These are phyloP conservation scores for Inga laurina DNA, from an alignment of 306 rosid genomes.

Conservation along the genomic window DNA sequence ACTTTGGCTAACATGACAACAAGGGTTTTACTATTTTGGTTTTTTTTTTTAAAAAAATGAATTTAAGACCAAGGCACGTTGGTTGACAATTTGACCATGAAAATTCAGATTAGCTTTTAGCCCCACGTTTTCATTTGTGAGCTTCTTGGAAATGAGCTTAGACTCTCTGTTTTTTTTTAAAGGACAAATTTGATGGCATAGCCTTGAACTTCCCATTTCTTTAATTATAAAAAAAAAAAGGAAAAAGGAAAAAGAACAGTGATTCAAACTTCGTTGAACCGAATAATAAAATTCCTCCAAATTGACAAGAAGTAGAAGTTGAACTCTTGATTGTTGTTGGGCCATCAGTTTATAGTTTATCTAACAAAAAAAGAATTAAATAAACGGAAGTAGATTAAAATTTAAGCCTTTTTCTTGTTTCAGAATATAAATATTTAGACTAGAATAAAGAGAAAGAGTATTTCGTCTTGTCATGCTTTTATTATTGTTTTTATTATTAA, in stretches of 20 bases:
- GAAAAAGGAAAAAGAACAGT: not conserved
- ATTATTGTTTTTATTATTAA: no score
- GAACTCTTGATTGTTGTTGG: not conserved
- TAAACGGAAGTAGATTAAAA: no score
- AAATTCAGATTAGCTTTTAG: not conserved
- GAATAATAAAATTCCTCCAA: conserved; percentile 25
- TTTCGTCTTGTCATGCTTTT: no score
- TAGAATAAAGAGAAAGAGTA: no score
- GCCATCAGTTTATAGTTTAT: not conserved
- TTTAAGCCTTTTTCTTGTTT: no score
- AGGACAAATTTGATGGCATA: conserved; percentile 30
- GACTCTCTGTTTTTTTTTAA: not conserved
- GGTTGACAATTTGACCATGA: conserved; percentile 39
- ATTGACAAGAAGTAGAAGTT: conserved; percentile 14
- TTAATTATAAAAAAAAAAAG: no score
- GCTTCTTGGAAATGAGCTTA: not conserved
- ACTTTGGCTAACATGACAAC: not conserved
- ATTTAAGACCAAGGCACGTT: conserved; percentile 20
- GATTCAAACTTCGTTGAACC: conserved; percentile 30
- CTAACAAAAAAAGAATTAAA: not conserved
- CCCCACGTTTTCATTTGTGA: not conserved
- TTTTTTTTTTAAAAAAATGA: not conserved
- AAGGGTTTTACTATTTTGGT: not conserved
- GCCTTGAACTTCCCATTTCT: not conserved
- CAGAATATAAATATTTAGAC: no score